A percentile compares a stretch with the other conserved stretches of the same genome.
phyloP scores from a whole-genome alignment of 1,139 yeast species.

The Sugiyamaella novakii region DNA sequence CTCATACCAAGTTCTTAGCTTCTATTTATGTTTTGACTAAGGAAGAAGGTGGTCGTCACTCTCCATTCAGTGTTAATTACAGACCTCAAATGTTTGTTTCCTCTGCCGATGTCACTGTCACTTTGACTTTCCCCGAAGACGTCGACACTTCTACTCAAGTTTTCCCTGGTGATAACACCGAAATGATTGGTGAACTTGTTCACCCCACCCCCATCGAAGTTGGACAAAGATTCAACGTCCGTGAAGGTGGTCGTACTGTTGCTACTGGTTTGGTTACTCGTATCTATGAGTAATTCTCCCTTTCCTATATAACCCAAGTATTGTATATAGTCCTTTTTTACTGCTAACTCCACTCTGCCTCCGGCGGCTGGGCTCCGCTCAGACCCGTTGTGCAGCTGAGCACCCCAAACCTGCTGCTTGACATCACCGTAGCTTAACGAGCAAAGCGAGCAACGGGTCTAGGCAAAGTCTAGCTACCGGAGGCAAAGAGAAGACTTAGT shows the following conservation, averaged over 20 bases:
- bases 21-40: slow-evolving; percentile 89
- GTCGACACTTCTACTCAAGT: slow-evolving; percentile 86
- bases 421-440: too few relatives aligned
- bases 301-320: slow-evolving; percentile 6
- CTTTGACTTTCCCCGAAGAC: slow-evolving; percentile 88
- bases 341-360: not conserved
- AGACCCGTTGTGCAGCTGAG: not conserved
- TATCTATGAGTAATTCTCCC: slow-evolving; percentile 62
- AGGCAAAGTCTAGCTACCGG: too few relatives aligned
- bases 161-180: slow-evolving; percentile 98
- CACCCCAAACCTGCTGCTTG: too few relatives aligned
- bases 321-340: slow-evolving; percentile 14
- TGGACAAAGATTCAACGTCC: slow-evolving; percentile 97
- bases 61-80: slow-evolving; percentile 95
- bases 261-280: slow-evolving; percentile 98
- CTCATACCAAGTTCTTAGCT: slow-evolving; percentile 93
- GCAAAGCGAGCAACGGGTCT: too few relatives aligned
- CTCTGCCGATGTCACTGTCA: slow-evolving; percentile 94
- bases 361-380: not conserved
- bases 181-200: slow-evolving; percentile 89
- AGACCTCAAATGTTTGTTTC: slow-evolving; percentile 97
- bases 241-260: slow-evolving; percentile 99
- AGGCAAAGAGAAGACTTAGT: too few relatives aligned
- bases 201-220: slow-evolving; percentile 94
- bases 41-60: slow-evolving; percentile 99